Percentiles rank a stretch among this genome's conserved stretches.
Evolutionary conservation across 179 eudicot species (phyloP).

Genomic region (Gypsophila paniculata): DNA sequence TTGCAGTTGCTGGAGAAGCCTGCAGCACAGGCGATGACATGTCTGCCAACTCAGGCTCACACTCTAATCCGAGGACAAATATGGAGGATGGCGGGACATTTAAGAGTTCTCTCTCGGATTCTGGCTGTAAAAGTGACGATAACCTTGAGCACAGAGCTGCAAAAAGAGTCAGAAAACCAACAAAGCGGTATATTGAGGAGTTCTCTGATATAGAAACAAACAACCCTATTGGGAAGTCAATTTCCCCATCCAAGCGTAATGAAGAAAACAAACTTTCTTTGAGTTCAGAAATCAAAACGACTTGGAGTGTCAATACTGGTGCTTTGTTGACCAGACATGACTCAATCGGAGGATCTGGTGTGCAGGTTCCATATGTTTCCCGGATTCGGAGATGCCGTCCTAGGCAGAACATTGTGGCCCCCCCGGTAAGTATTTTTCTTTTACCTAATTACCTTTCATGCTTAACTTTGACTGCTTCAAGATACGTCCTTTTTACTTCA

Average conservation of each 20-base stretch:
- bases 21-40: conserved; percentile 34
- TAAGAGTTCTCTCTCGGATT: conserved; percentile 33
- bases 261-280: conserved; percentile 33
- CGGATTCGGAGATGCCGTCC: conserved; percentile 90
- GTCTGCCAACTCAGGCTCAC: conserved; percentile 20
- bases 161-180: conserved; percentile 89
- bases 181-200: conserved; percentile 88
- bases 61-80: conserved; percentile 32
- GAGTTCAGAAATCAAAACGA: conserved; percentile 31
- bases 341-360: conserved; percentile 84
- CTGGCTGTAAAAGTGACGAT: conserved; percentile 45
- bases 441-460: neutral
- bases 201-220: conserved; percentile 58
- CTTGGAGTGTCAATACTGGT: conserved; percentile 32
- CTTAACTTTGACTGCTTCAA: conserved; percentile 1
- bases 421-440: conserved; percentile 45
- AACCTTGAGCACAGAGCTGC: conserved; percentile 42
- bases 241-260: conserved; percentile 36
- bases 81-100: conserved; percentile 27
- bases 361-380: conserved; percentile 84
- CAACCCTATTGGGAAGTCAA: conserved; percentile 43
- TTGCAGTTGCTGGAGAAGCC: conserved; percentile 39
- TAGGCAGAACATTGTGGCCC: conserved; percentile 57
- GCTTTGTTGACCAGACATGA: conserved; percentile 64
- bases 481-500: neutral